Evolutionary conservation across 2,329 filamentous ascomycete species (phyloP), one percentile per base, ranked within the genome.

Genomic region (Alternaria incomplexa): DNA sequence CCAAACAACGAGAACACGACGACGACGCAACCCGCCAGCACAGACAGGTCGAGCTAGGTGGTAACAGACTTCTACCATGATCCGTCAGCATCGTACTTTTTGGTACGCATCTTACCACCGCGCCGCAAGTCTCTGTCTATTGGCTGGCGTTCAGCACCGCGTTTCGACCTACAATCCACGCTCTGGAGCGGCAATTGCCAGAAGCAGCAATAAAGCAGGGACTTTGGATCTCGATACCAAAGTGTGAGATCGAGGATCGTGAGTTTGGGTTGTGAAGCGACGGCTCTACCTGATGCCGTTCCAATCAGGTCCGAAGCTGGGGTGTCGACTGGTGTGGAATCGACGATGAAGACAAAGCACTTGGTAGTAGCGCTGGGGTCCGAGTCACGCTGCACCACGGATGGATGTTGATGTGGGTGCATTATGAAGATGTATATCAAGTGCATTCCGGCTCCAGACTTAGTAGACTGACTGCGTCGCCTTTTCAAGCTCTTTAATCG

Each of bases 61-160:
- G 13, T 32, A 23, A 25, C 13, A 9, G 5, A 52, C 20, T 25
- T 17, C 20, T 1, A 52, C 30, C 30, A 52, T 9, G 13, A 8
- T 12, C 20, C 28, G n/a, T 20, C 20, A 40, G 13, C 28, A 52
- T 52, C 48, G 48, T 25, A 36, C 9, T 12, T 52, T 52, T 23
- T 7, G 28, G 30, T 52, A 32, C 36, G 23, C 20, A 40, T 40
- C 30, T 52, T 28, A 36, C 20, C 7, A 25, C 28, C 20, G n/a
- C 20, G 22, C 6, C 20, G 12, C 20, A 20, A 30, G 13, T 28
- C 22, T 3, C 23, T 12, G 12, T 32, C 23, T 5, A 54, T 54
- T 54, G 52, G 52, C 32, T 54, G 52, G 52, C 52, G n/a, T 15
- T 23, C 9, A 54, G 40, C 22, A 44, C 52, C 52, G 52, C 52